Evolutionary conservation across 306 rosid species (phyloP), one percentile per base, ranked within the genome.

Genomic region (Pyrus bretschneideri): DNA sequence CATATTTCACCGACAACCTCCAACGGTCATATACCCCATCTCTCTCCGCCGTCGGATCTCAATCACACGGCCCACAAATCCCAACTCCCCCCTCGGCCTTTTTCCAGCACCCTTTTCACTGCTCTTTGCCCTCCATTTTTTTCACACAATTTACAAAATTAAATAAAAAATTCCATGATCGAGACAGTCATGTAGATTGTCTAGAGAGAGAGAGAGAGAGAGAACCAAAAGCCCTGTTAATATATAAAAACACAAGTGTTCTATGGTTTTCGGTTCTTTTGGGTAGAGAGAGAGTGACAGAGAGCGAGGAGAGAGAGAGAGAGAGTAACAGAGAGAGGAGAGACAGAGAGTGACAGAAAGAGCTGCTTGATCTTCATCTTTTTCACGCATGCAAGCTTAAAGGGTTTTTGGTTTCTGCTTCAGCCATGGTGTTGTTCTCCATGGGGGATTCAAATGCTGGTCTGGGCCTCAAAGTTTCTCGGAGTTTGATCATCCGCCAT

Each of bases 11-110:
- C 80, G 80, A 77, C 75, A 55, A 5, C 6, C 27, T 38, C 76
- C 87, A 95, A 95, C 98, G 98, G 98, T 90, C 89, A 90, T 83
- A 86, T 88, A 14, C 71, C 55, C 78, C 25, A 23, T 29, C 58
- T 0, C 19, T 88, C 12, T 70, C 42, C 44, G 45, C 93, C 97
- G 84, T 90, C 67, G 0, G 98, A 95, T 95, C 78, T n/a, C 18
- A 19, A 92, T 91, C 95, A 2, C 30, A 81, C 77, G 89, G 88
- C 19, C 19, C 25, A 12, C 70, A 67, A 23, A 75, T 3, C 76
- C 33, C 69, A 30, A 74, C 62, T 58, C 25, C 73, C 49, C 67
- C 23, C 38, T 18, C 4, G 27, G 40, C 65, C 79, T 72, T 74
- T 58, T 77, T 30, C 42, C 40, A 61, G 45, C 45, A 46, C 45